Base-by-base conservation (phyloP, 306 rosid genomes). In the Dryas octopetala region DNA sequence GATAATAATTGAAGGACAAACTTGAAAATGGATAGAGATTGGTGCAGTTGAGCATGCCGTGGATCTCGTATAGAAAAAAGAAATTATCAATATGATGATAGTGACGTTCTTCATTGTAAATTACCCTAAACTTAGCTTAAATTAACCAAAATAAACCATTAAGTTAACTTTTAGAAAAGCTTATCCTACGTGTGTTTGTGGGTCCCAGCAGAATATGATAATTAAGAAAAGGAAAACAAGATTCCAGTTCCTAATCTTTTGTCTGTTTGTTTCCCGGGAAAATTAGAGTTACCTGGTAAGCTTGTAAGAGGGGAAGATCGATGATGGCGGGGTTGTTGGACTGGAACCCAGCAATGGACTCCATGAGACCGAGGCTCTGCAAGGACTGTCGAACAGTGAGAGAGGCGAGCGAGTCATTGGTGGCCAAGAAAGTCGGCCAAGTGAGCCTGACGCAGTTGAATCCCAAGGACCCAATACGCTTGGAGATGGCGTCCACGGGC, bases 361-460 rank as follows among this genome's bases (percentile, higher is more conserved):
- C 83, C 2, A 40, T 52, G 0, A 90, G 81, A 3, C 91, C 91
- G 11, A 86, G 91, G 9, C 73, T 86, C 75, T 82, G 85, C 66
- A 95, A 89, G 2, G 98, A 95, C 70, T 82, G 71, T 32, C 98
- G 76, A 13, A 95, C 98, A 0, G 97, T 82, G 72, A 87, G 79
- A 48, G 90, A 76, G 12, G 87, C 86, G 6, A 95, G 85, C 5
- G 97, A 82, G 4, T 87, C 88, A 53, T 91, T 85, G 32, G 95
- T 90, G 44, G 78, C 60, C 38, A 95, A 62, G 47, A 74, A 71
- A 19, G 84, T 78, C 0, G 98, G 98, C 97, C 97, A 95, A 66
- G 98, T 91, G 50, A 95, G 91, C 71, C 98, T 85, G 6, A 91
- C 98, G 78, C 98, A 95, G 83, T 95, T 95, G 76, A 95, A 91